Evolutionary conservation across 768 basidiomycete genomes (phyloP).

Genomic region (Pisolithus tinctorius): DNA sequence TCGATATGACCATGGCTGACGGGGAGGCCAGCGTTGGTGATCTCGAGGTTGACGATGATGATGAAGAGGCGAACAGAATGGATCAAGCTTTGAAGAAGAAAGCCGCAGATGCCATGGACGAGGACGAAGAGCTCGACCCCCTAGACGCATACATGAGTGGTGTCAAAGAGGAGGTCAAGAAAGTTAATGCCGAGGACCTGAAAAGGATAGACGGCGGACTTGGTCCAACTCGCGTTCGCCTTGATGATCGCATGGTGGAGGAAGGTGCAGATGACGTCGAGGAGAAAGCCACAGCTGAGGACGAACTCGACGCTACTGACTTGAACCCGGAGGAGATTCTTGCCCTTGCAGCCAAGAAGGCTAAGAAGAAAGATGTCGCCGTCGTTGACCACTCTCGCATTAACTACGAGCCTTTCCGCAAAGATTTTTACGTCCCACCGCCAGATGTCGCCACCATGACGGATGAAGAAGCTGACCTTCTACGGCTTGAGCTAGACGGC

Average conservation of each 20-base stretch:
- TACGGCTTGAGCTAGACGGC: constrained; percentile 87
- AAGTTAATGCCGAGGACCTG: constrained; percentile 85
- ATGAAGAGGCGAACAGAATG: constrained; percentile 76
- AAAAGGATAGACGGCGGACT: constrained; percentile 51
- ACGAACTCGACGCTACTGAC: constrained; percentile 84
- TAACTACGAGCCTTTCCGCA: constrained; percentile 91
- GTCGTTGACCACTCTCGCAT: constrained; percentile 83
- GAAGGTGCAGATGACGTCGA: constrained; percentile 59
- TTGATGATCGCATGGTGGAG: constrained; percentile 65
- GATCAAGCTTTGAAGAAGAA: constrained; percentile 62
- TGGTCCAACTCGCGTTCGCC: constrained; percentile 47
- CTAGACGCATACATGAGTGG: constrained; percentile 94
- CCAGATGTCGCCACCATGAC: constrained; percentile 90
- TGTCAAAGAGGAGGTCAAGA: constrained; percentile 83
- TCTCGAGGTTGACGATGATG: constrained; percentile 84
- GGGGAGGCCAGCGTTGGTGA: constrained; percentile 72
- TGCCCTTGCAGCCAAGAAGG: constrained; percentile 95
- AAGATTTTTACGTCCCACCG: constrained; percentile 90
- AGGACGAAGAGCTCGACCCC: constrained; percentile 85
- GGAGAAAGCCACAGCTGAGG: constrained; percentile 49
- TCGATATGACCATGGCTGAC: constrained; percentile 88
- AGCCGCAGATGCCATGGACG: constrained; percentile 56
- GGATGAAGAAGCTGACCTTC: constrained; percentile 88
- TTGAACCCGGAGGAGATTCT: constrained; percentile 95
- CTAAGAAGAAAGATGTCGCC: constrained; percentile 93